Evolutionary conservation across 768 basidiomycete genomes (phyloP), one percentile per base, ranked within the genome.

Genomic region (Kwoniella bestiolae): DNA sequence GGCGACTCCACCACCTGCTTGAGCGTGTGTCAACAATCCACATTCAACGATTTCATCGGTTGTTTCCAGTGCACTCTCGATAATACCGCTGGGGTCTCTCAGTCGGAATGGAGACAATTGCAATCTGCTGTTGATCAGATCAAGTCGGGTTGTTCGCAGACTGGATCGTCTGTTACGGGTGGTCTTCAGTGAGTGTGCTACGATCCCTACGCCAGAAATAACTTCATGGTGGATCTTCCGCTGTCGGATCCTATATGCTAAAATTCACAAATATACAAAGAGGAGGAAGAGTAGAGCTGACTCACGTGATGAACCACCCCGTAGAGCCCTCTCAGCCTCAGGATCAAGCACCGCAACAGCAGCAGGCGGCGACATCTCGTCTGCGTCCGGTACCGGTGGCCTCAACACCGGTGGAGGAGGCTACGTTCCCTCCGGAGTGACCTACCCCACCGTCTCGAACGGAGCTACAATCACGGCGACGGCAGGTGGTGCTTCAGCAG

Each of bases 31-130:
- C 21, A 65, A 38, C 63, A 65, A 50, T 35, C 18, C 56, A 58
- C 45, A 9, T 65, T 65, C 56, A 65, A 58, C 56, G 56, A 55
- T n/a, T 57, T 65, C 38, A 38, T 56, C 25, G 56, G 47, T 31
- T 65, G 63, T 50, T 58, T 65, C 35, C 47, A 59, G 35, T 65
- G 63, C 35, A 45, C 56, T 26, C n/a, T 65, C 31, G 49, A 50
- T 23, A 57, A 57, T 28, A 45, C 56, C n/a, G 14, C 18, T 4
- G 63, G 63, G 32, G 63, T 65, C 18, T 21, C 63, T n/a, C 44
- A 47, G 14, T 51, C 49, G 25, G 56, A 58, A 28, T 50, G 49
- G 49, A n/a, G 49, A 26, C 63, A 65, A 46, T 34, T 65, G 31
- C 47, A 65, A 49, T 58, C 47, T 34, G 63, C 63, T 16, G 47